Percentiles rank a stretch among this genome's conserved stretches.
Evolutionary conservation across 805 yeast genomes (phyloP).

Genomic region (Yamadazyma insecticola): DNA sequence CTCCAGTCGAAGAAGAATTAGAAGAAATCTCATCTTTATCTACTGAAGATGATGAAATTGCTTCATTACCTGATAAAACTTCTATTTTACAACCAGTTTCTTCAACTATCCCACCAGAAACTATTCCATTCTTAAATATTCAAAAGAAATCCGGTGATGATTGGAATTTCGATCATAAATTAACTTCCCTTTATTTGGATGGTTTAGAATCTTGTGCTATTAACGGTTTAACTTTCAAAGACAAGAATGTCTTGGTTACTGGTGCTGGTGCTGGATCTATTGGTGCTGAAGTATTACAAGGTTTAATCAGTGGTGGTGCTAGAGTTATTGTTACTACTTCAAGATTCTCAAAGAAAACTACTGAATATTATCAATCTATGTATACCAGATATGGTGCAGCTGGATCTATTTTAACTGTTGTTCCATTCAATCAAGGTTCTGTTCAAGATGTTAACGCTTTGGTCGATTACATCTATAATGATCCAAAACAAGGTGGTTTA

Average conservation of each 20-base stretch:
- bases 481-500: slow-evolving; percentile 79
- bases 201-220: slow-evolving; percentile 92
- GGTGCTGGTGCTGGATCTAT: slow-evolving; percentile 99
- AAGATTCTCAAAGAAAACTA: slow-evolving; percentile 86
- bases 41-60: slow-evolving; percentile 72
- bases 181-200: slow-evolving; percentile 76
- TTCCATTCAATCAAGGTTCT: slow-evolving; percentile 98
- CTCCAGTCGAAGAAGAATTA: slow-evolving; percentile 22
- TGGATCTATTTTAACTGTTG: slow-evolving; percentile 90
- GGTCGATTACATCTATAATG: slow-evolving; percentile 79
- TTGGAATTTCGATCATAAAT: slow-evolving; percentile 80
- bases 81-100: slow-evolving; percentile 72
- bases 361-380: slow-evolving; percentile 92
- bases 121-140: slow-evolving; percentile 91
- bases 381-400: slow-evolving; percentile 90
- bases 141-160: slow-evolving; percentile 72
- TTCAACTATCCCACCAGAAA: slow-evolving; percentile 68
- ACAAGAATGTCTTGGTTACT: slow-evolving; percentile 84
- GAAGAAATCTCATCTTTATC: slow-evolving; percentile 38
- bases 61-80: slow-evolving; percentile 72
- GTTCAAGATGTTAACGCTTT: slow-evolving; percentile 88
- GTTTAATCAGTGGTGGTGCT: slow-evolving; percentile 96
- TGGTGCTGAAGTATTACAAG: slow-evolving; percentile 95
- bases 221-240: slow-evolving; percentile 87
- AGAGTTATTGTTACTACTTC: slow-evolving; percentile 95